Evolutionary conservation across 164 flowering plant species (phyloP), one percentile per base, ranked within the genome.

Genomic region (Litsea cubeba): DNA sequence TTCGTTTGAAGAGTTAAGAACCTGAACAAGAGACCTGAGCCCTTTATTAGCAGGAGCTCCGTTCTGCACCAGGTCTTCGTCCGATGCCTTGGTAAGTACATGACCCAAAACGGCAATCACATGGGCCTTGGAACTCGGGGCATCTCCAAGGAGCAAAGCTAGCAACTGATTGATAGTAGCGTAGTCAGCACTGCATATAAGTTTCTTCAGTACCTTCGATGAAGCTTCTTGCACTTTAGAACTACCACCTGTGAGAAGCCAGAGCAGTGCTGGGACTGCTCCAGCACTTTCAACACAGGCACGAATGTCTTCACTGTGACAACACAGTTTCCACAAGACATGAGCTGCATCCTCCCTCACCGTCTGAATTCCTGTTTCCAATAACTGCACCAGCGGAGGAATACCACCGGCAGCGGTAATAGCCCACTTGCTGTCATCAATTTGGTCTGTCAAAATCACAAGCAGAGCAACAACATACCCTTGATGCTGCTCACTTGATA

Each of bases 361-460:
- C 75, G 87, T 89, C 65, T 83, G 87, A 64, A 97, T 91, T 65
- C 98, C 98, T 40, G 81, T 78, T 76, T 89, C 94, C 74, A 93
- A 35, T 71, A 91, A 79, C 83, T 91, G 98, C 62, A 93, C 97
- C 68, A 93, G 76, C 12, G 91, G 98, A 69, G 98, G 98, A 74
- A 93, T 93, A n/a, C 98, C 97, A 65, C 98, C 98, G 30, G 98
- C 95, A 51, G 98, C 98, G 62, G 98, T 93, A 22, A 93, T 90
- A 10, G 98, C 98, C 98, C 98, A 93, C 82, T 90, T 93, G 84
- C 95, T 91, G 75, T 93, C 98, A 82, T 88, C 95, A 71, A 90
- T 88, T 81, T 91, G 90, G 72, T 85, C 89, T 60, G 94, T 86
- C 84, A 93, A 86, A 71, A 91, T 86, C 69, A 86, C 87, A 63